Evolutionary conservation across 2,329 filamentous ascomycete genomes (phyloP), one percentile per base, ranked within the genome.

Genomic region (Aspergillus candidus): DNA sequence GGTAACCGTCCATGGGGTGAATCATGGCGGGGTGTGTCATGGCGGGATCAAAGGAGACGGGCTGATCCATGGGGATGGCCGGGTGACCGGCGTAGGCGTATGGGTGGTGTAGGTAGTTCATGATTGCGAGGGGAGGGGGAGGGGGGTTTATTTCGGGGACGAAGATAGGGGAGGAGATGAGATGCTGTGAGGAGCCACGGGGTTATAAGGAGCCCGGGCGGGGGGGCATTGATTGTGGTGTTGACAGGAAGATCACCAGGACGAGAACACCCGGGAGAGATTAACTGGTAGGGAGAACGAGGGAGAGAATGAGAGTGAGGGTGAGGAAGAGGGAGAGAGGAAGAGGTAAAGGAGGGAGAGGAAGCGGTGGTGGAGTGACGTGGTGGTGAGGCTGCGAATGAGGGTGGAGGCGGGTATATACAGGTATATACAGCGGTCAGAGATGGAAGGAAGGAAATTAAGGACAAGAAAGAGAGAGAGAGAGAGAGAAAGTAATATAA

Each of bases 31-130:
- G 62, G 38, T 65, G 65, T 31, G 57, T 54, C 58, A 67, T 67
- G 35, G 58, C 48, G 11, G 62, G 59, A 35, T 66, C 66, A 43
- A 61, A 67, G 38, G 56, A 54, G 43, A 68, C 54, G 22, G 60
- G 50, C 40, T 68, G 65, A 29, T 69, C 64, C 52, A 70, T 60
- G 29, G 63, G 65, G 14, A 67, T 49, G 11, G 55, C 59, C 35
- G 58, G 47, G 52, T 67, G 63, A 43, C 57, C 57, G 27, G 57
- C 50, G 43, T 62, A 69, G 27, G 57, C 53, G 52, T 63, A 69
- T 43, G 66, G 56, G 33, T 63, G 61, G 44, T 68, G 64, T 12
- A 67, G 57, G 44, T 65, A 70, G 40, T 63, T 68, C 67, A 70
- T 70, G 50, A 43, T 50, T 50, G 54, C 40, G 38, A 27, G 30